Evolutionary conservation across 805 yeast species (phyloP).

Genomic region (Schwanniomyces occidentalis): DNA sequence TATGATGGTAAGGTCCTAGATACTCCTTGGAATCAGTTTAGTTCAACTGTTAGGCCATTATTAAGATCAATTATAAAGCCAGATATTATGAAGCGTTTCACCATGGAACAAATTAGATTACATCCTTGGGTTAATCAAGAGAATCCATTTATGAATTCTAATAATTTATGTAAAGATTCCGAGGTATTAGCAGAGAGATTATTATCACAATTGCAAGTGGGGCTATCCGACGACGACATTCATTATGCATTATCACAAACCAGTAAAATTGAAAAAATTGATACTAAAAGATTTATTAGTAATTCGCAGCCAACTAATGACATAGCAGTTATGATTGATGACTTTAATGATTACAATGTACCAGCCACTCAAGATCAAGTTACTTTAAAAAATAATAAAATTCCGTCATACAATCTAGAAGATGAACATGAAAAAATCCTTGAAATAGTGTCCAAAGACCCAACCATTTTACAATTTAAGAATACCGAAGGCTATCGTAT

Average conservation of each 20-base stretch:
- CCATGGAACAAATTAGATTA: slow-evolving; percentile 65
- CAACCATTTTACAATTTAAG: slow-evolving; percentile 50
- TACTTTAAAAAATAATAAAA: neutral
- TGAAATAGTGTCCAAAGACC: slow-evolving; percentile 47
- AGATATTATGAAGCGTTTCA: slow-evolving; percentile 64
- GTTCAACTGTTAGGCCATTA: slow-evolving; percentile 59
- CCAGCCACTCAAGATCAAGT: slow-evolving; percentile 41
- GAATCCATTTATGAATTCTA: slow-evolving; percentile 41
- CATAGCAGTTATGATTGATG: slow-evolving; percentile 44
- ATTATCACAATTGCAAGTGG: slow-evolving; percentile 52
- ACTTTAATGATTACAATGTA: slow-evolving; percentile 20
- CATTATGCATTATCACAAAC: slow-evolving; percentile 18
- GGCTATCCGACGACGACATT: slow-evolving; percentile 52
- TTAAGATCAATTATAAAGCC: slow-evolving; percentile 63
- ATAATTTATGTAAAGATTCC: slow-evolving; percentile 52
- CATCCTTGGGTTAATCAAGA: slow-evolving; percentile 72
- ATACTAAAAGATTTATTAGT: slow-evolving; percentile 6
- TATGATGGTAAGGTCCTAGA: slow-evolving; percentile 59
- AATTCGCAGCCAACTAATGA: slow-evolving; percentile 51
- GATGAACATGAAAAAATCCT: slow-evolving; percentile 31
- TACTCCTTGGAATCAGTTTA: slow-evolving; percentile 90
- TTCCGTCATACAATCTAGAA: neutral
- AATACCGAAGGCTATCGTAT: slow-evolving; percentile 15
- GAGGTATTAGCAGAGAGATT: slow-evolving; percentile 49
- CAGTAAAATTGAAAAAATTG: slow-evolving; percentile 6